Evolutionary conservation across 2,329 filamentous ascomycete genomes (phyloP).

Genomic region (Tolypocladium nubicola): DNA sequence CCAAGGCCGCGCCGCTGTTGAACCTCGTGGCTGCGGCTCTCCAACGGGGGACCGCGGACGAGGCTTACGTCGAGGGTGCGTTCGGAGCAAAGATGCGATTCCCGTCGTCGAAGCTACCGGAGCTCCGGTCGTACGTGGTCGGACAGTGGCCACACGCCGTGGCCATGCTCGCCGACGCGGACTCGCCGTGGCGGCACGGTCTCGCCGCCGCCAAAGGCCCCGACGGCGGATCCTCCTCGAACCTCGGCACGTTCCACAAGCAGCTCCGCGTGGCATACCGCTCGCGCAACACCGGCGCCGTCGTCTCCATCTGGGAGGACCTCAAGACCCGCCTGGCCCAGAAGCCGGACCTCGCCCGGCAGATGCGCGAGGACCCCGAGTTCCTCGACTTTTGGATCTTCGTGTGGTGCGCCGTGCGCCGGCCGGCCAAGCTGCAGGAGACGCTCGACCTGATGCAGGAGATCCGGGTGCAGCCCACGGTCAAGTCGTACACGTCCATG

Average conservation of each 20-base stretch:
- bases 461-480: slow-evolving; percentile 44
- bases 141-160: slow-evolving; percentile 16
- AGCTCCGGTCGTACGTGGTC: slow-evolving; percentile 15
- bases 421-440: slow-evolving; percentile 18
- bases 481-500: slow-evolving; percentile 63
- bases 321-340: slow-evolving; percentile 14
- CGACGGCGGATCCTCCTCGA: not conserved
- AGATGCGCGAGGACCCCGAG: slow-evolving; percentile 21
- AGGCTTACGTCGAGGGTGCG: slow-evolving; percentile 8
- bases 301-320: slow-evolving; percentile 22
- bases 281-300: slow-evolving; percentile 16
- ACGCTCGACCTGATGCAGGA: slow-evolving; percentile 31
- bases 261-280: slow-evolving; percentile 19
- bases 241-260: slow-evolving; percentile 13
- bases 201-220: not conserved
- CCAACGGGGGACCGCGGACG: slow-evolving; percentile 7
- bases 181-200: slow-evolving; percentile 11
- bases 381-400: slow-evolving; percentile 30
- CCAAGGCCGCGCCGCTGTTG: slow-evolving; percentile 17
- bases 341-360: slow-evolving; percentile 11
- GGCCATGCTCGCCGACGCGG: slow-evolving; percentile 12
- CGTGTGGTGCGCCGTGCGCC: slow-evolving; percentile 25
- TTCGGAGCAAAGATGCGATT: slow-evolving; percentile 9
- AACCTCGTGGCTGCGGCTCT: slow-evolving; percentile 14
- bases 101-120: slow-evolving; percentile 7